Evolutionary conservation across 495 filamentous ascomycete genomes (phyloP), one percentile per base, ranked within the genome.

Genomic region (Aspergillus campestris): DNA sequence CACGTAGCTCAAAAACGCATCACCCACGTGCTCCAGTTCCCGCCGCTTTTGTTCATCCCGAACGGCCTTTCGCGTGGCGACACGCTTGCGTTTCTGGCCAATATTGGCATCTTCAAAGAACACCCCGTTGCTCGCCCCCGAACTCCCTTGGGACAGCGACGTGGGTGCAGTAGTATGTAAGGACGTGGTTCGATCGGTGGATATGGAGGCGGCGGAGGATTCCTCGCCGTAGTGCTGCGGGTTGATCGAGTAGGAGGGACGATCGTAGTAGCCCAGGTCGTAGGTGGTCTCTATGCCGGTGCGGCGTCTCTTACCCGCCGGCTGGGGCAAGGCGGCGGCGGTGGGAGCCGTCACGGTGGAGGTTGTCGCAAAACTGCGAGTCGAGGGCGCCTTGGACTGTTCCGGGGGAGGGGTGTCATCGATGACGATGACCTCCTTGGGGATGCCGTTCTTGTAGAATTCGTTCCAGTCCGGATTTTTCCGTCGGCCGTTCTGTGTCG

Each of bases 391-490:
- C 35, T 64, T 64, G 42, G 61, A 71, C 54, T 51, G 76, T 64
- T 70, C 78, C 29, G 83, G 79, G 45, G 84, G 83, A 34, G 84
- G 80, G n/a, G 85, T 82, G 66, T 95, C 91, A 55, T 95, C 86
- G 61, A 97, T 97, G 48, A 95, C 82, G 59, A 97, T 95, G 60
- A 97, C 78, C 65, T 95, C 90, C 59, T 90, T 86, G 10, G 91
- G 91, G 11, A 91, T 64, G 13, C 91, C 91, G 66, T 95, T 94
- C 61, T 86, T 87, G 65, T 95, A 97, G 60, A 94, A 97, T 48
- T 81, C 78, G 30, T 78, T 67, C 91, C 91, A 97, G 70, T 97
- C 81, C 47, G 86, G 83, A 49, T 71, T 67, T 57, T 69, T 70
- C 49, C 76, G 73, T 51, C 79, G 71, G n/a, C 76, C 74, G 38